phyloP scores from a whole-genome alignment of 768 basidiomycete species.

The Lepiota subincarnata region DNA sequence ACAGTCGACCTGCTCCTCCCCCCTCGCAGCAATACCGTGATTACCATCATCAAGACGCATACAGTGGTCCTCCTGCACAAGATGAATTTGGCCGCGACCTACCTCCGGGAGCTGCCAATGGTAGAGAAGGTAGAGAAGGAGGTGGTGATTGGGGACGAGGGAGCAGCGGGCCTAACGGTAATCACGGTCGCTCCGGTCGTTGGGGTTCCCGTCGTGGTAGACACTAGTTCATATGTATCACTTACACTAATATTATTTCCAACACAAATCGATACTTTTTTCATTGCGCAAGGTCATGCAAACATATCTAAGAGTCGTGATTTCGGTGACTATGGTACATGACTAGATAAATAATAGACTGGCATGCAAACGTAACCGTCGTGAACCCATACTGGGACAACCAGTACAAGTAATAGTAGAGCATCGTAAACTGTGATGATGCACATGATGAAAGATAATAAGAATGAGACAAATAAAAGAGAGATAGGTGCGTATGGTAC shows the following conservation, averaged over 20 bases:
- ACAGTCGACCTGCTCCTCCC: neutral
- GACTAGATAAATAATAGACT: neutral
- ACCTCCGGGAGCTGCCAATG: conserved; percentile 6
- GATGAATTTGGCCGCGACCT: conserved; percentile 11
- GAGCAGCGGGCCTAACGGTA: conserved; percentile 4
- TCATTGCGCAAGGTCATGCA: neutral
- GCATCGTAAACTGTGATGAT: conserved; percentile 10
- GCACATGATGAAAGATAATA: neutral
- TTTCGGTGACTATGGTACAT: neutral
- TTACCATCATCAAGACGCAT: conserved; percentile 7
- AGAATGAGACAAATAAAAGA: neutral
- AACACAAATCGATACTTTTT: neutral
- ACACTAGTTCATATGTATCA: neutral
- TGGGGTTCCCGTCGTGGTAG: conserved; percentile 12
- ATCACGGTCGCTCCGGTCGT: conserved; percentile 4
- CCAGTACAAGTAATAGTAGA: neutral
- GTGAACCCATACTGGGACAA: neutral
- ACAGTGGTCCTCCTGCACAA: neutral
- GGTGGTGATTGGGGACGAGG: conserved; percentile 14
- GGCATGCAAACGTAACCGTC: neutral
- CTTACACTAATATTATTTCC: neutral
- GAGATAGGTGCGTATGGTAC: conserved; percentile 4
- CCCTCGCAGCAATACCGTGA: conserved; percentile 6
- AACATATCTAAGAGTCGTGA: neutral
- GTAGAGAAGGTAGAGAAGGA: conserved; percentile 12